Percentiles rank a stretch among this genome's conserved stretches.
Evolutionary conservation across 1,139 yeast species (phyloP).

Genomic region (Meyerozyma sp.): DNA sequence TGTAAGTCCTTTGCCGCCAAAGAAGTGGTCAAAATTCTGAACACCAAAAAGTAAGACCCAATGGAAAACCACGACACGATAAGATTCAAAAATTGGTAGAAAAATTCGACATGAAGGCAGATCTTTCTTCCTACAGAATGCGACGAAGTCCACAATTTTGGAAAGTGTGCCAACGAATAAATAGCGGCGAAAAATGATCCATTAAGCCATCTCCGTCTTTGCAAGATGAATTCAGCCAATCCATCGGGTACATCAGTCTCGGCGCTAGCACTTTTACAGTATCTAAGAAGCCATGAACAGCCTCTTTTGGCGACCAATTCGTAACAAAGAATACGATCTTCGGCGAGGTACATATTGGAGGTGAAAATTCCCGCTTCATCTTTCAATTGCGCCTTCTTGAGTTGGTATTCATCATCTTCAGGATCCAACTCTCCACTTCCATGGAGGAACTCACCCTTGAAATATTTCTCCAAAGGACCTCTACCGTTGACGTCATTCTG

Average conservation of each 20-base stretch:
- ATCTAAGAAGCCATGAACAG: constrained; percentile 41
- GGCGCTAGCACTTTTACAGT: constrained; percentile 43
- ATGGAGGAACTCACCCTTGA: constrained; percentile 46
- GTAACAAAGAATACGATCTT: constrained; percentile 46
- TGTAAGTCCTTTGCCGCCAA: constrained; percentile 45
- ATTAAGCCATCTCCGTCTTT: constrained; percentile 48
- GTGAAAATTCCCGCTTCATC: constrained; percentile 48
- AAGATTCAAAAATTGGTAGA: constrained; percentile 40
- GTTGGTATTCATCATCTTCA: constrained; percentile 39
- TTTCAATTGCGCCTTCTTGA: constrained; percentile 33
- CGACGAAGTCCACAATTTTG: constrained; percentile 38
- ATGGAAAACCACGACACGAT: constrained; percentile 32
- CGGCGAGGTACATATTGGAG: constrained; percentile 47
- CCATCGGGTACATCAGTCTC: constrained; percentile 48
- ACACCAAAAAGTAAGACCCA: constrained; percentile 72
- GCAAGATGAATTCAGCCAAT: constrained; percentile 42
- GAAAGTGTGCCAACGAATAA: constrained; percentile 40
- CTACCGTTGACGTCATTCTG: constrained; percentile 38
- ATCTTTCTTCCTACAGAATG: constrained; percentile 38
- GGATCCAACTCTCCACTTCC: constrained; percentile 43
- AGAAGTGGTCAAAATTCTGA: constrained; percentile 55
- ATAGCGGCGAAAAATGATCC: constrained; percentile 49
- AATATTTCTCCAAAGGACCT: constrained; percentile 45
- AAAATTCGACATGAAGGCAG: constrained; percentile 38
- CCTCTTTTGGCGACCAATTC: constrained; percentile 43